Evolutionary conservation across 768 basidiomycete species (phyloP).

Genomic region (Tylopilus sp.): DNA sequence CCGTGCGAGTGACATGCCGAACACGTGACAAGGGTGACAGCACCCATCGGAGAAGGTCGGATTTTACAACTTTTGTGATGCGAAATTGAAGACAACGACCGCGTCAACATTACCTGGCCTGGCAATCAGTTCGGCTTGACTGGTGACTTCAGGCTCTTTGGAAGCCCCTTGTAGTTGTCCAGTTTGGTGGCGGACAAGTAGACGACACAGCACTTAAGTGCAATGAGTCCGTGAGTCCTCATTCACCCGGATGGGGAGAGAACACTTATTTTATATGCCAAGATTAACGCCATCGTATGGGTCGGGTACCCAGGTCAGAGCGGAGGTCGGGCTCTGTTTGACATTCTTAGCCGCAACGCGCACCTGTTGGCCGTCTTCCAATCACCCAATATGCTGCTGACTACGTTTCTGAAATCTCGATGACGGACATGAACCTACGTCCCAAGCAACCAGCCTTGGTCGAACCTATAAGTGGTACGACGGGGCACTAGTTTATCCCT

Average conservation of each 20-base stretch:
- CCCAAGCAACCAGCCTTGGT: constrained; percentile 46
- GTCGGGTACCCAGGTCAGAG: constrained; percentile 39
- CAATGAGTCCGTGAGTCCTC: constrained; percentile 35
- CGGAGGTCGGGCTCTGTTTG: constrained; percentile 52
- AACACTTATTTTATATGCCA: background rate
- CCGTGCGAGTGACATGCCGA: too few relatives aligned
- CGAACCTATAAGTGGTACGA: constrained; percentile 59
- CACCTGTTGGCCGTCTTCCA: constrained; percentile 54
- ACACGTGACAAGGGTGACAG: too few relatives aligned
- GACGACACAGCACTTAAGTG: constrained; percentile 46
- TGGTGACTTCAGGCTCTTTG: constrained; percentile 38
- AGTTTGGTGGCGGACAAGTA: constrained; percentile 57
- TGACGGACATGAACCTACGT: too few relatives aligned
- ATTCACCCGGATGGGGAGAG: background rate
- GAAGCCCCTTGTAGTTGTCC: constrained; percentile 51
- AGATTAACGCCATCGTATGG: constrained; percentile 54
- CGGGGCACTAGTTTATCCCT: constrained; percentile 44
- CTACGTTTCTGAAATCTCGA: too few relatives aligned
- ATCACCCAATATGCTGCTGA: too few relatives aligned
- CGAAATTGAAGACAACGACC: too few relatives aligned
- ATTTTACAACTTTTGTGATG: too few relatives aligned
- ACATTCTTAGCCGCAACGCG: constrained; percentile 49
- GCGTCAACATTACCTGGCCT: constrained; percentile 50
- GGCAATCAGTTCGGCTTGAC: constrained; percentile 52
- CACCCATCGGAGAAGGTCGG: too few relatives aligned